A percentile compares a stretch with the other conserved stretches of the same genome.
These are phyloP conservation scores for Blumeria graminis DNA, from an alignment of 2,329 filamentous ascomycete species.

Conservation along the genomic window DNA sequence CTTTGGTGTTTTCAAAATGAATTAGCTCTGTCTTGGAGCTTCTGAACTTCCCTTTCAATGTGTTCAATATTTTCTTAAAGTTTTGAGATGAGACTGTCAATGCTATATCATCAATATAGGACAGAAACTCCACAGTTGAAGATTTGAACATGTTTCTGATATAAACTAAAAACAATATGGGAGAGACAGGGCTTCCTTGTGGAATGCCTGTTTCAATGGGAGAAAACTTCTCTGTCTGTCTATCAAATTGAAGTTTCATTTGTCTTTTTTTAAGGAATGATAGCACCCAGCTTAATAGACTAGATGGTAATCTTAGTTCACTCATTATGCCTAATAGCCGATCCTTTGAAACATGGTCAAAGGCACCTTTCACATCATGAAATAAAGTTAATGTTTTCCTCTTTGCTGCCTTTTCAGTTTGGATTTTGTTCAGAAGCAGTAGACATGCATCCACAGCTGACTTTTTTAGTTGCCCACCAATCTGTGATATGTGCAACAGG, in stretches of 20 bases:
- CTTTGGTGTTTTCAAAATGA: background rate
- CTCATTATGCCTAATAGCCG: background rate
- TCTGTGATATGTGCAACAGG: background rate
- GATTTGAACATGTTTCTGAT: background rate
- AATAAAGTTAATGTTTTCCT: background rate
- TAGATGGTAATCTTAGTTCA: background rate
- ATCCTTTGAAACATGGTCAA: background rate
- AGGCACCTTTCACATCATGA: background rate
- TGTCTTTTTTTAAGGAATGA: background rate
- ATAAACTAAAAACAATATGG: background rate
- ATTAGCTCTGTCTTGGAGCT: background rate
- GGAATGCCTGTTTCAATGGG: background rate
- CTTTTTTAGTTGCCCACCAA: background rate
- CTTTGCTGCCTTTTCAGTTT: background rate
- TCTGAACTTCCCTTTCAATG: background rate
- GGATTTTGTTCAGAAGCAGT: background rate
- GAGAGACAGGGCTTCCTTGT: background rate
- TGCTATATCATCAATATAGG: background rate
- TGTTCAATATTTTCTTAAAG: background rate
- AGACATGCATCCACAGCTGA: background rate
- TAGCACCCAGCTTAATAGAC: background rate
- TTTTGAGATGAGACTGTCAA: background rate
- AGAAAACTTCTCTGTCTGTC: background rate
- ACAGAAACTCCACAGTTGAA: background rate
- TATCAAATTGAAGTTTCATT: background rate